These are phyloP conservation scores for Globisporangium emineosum DNA, from an alignment of 352 stramenopile genomes.

Conservation along the genomic window DNA sequence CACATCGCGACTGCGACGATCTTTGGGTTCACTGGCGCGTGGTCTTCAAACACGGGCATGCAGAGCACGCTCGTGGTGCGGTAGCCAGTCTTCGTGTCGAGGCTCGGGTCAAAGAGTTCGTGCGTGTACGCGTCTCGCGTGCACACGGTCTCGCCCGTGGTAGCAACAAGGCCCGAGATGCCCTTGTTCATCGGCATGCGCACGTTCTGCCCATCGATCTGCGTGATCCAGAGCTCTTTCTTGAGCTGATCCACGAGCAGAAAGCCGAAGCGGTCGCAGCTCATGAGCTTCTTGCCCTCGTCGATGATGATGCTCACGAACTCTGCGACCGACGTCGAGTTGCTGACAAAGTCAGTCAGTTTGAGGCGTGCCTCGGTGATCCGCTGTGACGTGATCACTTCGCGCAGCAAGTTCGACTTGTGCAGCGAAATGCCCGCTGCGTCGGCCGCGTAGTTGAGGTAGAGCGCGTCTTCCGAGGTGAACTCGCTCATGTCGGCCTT, in stretches of 20 bases:
- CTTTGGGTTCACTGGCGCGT: constrained; percentile 51
- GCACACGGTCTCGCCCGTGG: constrained; percentile 43
- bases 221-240: constrained; percentile 69
- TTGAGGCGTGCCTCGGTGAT: constrained; percentile 27
- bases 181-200: constrained; percentile 62
- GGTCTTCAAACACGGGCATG: constrained; percentile 67
- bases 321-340: constrained; percentile 41
- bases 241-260: constrained; percentile 63
- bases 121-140: constrained; percentile 61
- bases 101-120: constrained; percentile 47
- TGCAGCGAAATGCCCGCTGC: constrained; percentile 35
- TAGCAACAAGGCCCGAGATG: constrained; percentile 53
- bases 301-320: constrained; percentile 58
- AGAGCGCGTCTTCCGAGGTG: constrained; percentile 31
- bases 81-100: constrained; percentile 74
- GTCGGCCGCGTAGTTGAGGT: constrained; percentile 36
- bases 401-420: constrained; percentile 35
- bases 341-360: constrained; percentile 36
- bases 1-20: constrained; percentile 72
- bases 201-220: constrained; percentile 48
- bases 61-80: constrained; percentile 59
- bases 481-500: constrained; percentile 31
- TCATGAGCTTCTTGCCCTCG: constrained; percentile 53
- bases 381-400: constrained; percentile 28
- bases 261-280: constrained; percentile 61